phyloP scores from a whole-genome alignment of 176 grass and related monocot genomes.

The Thinopyrum elongatum region DNA sequence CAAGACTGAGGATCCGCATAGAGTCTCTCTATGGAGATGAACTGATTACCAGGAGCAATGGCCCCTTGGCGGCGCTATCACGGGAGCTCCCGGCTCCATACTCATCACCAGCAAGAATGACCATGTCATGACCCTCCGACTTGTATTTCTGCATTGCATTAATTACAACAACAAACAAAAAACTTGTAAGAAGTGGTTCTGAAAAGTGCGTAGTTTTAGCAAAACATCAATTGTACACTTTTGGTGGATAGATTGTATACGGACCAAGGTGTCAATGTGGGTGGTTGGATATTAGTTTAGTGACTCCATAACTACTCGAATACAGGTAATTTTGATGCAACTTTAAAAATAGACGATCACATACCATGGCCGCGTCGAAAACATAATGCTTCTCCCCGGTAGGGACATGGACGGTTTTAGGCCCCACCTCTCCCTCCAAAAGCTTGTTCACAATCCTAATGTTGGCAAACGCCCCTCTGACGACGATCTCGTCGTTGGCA shows the following conservation, averaged over 20 bases:
- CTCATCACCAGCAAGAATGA: conserved; percentile 86
- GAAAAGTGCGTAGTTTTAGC: neutral
- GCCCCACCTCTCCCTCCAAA: conserved; percentile 74
- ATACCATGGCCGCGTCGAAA: conserved; percentile 81
- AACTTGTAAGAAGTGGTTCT: neutral
- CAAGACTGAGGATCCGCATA: neutral
- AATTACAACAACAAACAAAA: neutral
- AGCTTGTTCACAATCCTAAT: conserved; percentile 87
- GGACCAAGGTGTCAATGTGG: neutral
- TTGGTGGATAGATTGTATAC: neutral
- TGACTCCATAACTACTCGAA: neutral
- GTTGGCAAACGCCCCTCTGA: conserved; percentile 87
- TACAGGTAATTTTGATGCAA: neutral
- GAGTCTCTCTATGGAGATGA: neutral
- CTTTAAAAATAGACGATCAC: neutral
- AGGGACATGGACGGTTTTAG: conserved; percentile 78
- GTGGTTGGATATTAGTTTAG: neutral
- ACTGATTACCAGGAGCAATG: conserved; percentile 63
- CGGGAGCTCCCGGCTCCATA: conserved; percentile 96
- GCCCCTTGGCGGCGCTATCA: conserved; percentile 94
- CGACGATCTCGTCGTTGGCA: conserved; percentile 83
- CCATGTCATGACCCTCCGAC: conserved; percentile 61
- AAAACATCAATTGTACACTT: neutral
- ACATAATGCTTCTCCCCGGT: conserved; percentile 76
- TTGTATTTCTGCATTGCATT: conserved; percentile 68